phyloP scores from a whole-genome alignment of 2,329 filamentous ascomycete species.

The Sporothrix brunneoviolacea region DNA sequence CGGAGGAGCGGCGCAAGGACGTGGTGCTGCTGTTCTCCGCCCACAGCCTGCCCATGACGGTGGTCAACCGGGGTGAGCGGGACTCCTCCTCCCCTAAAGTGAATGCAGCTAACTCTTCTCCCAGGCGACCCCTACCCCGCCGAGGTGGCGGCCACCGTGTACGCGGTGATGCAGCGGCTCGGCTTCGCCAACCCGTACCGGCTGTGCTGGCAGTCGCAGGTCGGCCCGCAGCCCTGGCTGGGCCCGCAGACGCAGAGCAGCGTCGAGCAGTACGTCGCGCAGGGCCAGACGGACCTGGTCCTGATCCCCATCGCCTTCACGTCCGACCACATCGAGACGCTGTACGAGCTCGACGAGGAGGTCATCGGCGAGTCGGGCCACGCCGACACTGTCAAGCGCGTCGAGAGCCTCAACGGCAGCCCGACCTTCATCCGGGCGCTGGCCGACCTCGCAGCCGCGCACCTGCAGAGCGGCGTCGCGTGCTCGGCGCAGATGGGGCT shows the following conservation, averaged over 20 bases:
- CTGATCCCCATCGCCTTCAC: slow-evolving; percentile 96
- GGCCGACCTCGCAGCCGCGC: slow-evolving; percentile 76
- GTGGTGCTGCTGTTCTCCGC: slow-evolving; percentile 90
- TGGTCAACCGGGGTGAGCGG: slow-evolving; percentile 79
- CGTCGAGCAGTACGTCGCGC: slow-evolving; percentile 80
- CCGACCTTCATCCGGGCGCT: slow-evolving; percentile 85
- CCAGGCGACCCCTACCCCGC: slow-evolving; percentile 86
- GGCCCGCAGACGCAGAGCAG: slow-evolving; percentile 88
- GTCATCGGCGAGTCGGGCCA: slow-evolving; percentile 84
- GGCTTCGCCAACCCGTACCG: slow-evolving; percentile 86
- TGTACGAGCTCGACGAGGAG: slow-evolving; percentile 90
- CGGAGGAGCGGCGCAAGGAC: slow-evolving; percentile 67
- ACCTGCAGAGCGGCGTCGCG: slow-evolving; percentile 60
- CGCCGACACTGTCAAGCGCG: slow-evolving; percentile 75
- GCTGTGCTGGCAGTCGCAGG: slow-evolving; percentile 96
- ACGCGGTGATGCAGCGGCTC: slow-evolving; percentile 91
- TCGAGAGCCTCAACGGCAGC: slow-evolving; percentile 86
- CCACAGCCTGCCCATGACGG: slow-evolving; percentile 93
- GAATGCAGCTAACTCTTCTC: slow-evolving; percentile 15
- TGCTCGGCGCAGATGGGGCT: slow-evolving; percentile 83
- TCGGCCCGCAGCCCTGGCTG: slow-evolving; percentile 90
- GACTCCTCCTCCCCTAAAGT: too few species aligned
- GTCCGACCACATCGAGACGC: slow-evolving; percentile 96
- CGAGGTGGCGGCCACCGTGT: slow-evolving; percentile 91
- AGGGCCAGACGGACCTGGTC: slow-evolving; percentile 84